phyloP scores from a whole-genome alignment of 164 flowering plant genomes.

The Cinnamomum micranthum region DNA sequence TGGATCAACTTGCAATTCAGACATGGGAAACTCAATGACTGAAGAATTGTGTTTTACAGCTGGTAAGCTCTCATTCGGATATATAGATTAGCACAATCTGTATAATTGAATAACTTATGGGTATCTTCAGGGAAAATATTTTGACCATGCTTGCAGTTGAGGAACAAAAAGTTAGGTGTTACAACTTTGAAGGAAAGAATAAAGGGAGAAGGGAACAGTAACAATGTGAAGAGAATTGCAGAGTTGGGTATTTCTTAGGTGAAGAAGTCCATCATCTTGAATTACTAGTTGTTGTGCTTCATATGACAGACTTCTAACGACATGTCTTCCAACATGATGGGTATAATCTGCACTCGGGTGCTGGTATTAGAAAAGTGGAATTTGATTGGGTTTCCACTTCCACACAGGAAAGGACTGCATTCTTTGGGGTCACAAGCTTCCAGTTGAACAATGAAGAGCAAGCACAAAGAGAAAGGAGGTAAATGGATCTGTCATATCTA shows the following conservation, averaged over 20 bases:
- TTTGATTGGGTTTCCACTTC: neutral
- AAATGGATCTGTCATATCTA: neutral
- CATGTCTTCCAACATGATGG: neutral
- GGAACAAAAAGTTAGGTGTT: neutral
- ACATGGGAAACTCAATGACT: neutral
- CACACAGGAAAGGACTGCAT: neutral
- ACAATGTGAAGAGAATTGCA: conserved; percentile 1
- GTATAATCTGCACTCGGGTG: neutral
- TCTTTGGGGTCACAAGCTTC: neutral
- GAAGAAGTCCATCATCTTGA: neutral
- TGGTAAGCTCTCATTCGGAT: neutral
- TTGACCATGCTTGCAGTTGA: neutral
- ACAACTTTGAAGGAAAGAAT: neutral
- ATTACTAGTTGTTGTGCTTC: neutral
- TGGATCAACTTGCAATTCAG: neutral
- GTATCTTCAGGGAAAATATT: neutral
- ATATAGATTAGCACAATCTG: neutral
- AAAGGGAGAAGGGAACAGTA: neutral
- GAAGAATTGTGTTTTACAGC: neutral
- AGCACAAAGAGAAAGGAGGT: neutral
- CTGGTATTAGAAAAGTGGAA: neutral
- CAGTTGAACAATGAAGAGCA: neutral
- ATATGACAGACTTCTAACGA: neutral
- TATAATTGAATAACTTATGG: neutral
- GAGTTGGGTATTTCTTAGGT: neutral